phyloP scores from a whole-genome alignment of 371 early-diverging fungal species.

The Caulochytrium protostelioides region DNA sequence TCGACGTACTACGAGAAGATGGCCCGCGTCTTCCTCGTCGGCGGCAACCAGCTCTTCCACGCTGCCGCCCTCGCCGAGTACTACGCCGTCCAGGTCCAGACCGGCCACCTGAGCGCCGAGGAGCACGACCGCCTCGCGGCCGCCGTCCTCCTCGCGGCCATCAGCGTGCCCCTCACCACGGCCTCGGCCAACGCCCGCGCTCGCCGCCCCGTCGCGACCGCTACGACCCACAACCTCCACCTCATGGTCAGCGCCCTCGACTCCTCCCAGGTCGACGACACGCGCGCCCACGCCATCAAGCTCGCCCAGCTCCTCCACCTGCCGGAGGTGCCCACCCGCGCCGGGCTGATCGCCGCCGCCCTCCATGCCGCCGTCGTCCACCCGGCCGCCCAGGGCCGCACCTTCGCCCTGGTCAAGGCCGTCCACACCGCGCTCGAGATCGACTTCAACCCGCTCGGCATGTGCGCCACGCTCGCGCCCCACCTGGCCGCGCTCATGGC shows the following conservation, averaged over 20 bases:
- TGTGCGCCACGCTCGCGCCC: slow-evolving; percentile 83
- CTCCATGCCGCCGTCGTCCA: slow-evolving; percentile 65
- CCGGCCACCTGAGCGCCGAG: slow-evolving; percentile 24
- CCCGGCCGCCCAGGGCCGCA: slow-evolving; percentile 16
- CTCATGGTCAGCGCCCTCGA: too few relatives aligned
- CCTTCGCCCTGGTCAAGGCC: slow-evolving; percentile 65
- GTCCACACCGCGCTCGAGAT: slow-evolving; percentile 84
- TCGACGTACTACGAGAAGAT: slow-evolving; percentile 94
- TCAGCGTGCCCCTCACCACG: slow-evolving; percentile 55
- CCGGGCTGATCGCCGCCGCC: slow-evolving; percentile 54
- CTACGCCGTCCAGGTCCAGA: slow-evolving; percentile 26
- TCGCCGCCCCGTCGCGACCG: too few relatives aligned
- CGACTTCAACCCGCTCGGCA: slow-evolving; percentile 89
- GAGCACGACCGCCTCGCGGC: slow-evolving; percentile 55
- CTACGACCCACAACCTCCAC: too few relatives aligned
- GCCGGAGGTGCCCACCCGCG: slow-evolving; percentile 28
- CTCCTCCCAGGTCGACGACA: too few relatives aligned
- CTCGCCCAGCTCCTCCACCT: background rate
- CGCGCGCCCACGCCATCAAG: too few relatives aligned
- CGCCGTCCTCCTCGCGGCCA: slow-evolving; percentile 69
- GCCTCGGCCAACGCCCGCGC: slow-evolving; percentile 36
- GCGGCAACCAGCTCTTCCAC: slow-evolving; percentile 89
- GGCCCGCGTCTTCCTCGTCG: slow-evolving; percentile 80
- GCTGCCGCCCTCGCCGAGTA: slow-evolving; percentile 90
- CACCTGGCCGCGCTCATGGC: slow-evolving; percentile 36